Conservation (phyloP, 1,139 yeast species). For the Meyerozyma elateridarum region DNA sequence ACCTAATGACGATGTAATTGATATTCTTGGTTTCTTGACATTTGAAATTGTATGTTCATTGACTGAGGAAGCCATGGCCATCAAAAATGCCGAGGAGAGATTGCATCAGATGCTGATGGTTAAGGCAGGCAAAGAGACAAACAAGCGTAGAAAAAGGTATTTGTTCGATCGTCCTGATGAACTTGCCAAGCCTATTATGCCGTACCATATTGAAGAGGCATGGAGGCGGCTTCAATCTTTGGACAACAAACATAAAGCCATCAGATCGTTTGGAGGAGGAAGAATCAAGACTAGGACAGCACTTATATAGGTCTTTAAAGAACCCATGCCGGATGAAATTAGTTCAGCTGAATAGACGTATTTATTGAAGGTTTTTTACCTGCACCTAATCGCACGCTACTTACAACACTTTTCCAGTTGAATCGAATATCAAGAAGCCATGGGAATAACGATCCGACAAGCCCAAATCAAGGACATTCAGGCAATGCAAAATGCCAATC, state of each 20-base stretch:
- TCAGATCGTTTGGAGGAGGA: constrained; percentile 78
- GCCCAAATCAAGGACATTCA: constrained; percentile 85
- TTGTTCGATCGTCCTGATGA: constrained; percentile 91
- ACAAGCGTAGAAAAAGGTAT: constrained; percentile 43
- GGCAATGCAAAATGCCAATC: constrained; percentile 94
- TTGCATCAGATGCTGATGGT: constrained; percentile 29
- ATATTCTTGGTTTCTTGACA: constrained; percentile 89
- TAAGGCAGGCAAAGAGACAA: constrained; percentile 27
- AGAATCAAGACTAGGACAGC: constrained; percentile 39
- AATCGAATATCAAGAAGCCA: constrained; percentile 20
- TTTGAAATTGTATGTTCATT: constrained; percentile 94
- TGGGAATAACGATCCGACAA: constrained; percentile 85
- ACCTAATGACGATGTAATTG: constrained; percentile 95
- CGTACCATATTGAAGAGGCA: constrained; percentile 86
- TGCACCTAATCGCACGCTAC: too few species aligned
- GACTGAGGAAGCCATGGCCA: constrained; percentile 85
- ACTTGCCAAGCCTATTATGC: constrained; percentile 74
- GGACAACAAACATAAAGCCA: constrained; percentile 57
- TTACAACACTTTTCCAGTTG: constrained; percentile 3
- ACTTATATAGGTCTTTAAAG: constrained; percentile 33
- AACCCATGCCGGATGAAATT: too few species aligned
- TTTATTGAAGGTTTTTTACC: too few species aligned
- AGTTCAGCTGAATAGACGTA: too few species aligned
- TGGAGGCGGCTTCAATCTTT: constrained; percentile 76
- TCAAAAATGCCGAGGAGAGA: constrained; percentile 65